Evolutionary conservation across 192 early-diverging fungal species (phyloP), one percentile per base, ranked within the genome.

Genomic region (Paraglomus brasilianum): DNA sequence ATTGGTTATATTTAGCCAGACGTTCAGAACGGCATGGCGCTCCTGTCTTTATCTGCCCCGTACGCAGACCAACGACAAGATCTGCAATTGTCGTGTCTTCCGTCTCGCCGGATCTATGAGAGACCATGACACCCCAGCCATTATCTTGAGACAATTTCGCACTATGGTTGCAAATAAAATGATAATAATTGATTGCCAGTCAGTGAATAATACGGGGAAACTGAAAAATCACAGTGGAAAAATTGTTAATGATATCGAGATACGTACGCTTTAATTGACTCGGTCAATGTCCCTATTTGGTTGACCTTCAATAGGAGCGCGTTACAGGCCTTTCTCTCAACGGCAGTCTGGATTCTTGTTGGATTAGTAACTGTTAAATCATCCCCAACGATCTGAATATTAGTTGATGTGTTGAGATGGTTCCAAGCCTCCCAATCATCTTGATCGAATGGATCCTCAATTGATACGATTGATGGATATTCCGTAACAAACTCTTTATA

Each of bases 71-170:
- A 40, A 98, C 97, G 48, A 95, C 95, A 45, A 98, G 89, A 69
- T 98, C 95, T 49, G 97, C 95, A 78, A 97, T 97, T 65, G 79
- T 81, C 69, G 89, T 91, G 85, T 97, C 96, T 83, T 98, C 97
- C 70, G 95, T 97, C 83, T 98, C 95, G 67, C 95, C 96, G 19
- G 95, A 97, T 73, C 96, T 92, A 88, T 98, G 96, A 72, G 95
- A 96, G 69, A 96, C 95, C 96, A 98, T 98, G 80, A 97, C 95
- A 74, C 96, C 96, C 96, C 96, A 98, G 66, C 95, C 95, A 70
- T 88, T 93, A 50, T 76, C 70, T 71, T 93, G 92, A 65, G 95
- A 86, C 30, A 86, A 68, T 52, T 75, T 72, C 61, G 82, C 86
- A 46, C 82, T 79, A 51, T 43, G 48, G 17, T 64, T 44, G 19